These are phyloP conservation scores for Williopsis jadinii DNA, from an alignment of 1,139 yeast genomes.

Conservation along the genomic window DNA sequence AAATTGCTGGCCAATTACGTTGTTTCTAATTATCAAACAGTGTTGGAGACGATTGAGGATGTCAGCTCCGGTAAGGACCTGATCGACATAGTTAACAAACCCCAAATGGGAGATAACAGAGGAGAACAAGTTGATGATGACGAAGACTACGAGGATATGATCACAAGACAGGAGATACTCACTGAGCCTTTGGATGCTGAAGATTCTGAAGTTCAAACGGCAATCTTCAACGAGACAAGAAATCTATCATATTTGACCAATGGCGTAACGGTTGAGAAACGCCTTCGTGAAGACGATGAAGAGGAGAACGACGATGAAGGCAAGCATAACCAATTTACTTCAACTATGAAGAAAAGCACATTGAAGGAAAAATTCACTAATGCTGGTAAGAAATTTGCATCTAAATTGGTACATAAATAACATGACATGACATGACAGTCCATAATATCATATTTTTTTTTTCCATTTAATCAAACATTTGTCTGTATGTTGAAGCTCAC, in stretches of 20 bases:
- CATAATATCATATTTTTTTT: too few species aligned
- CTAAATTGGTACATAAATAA: conserved; percentile 12
- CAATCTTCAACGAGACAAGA: conserved; percentile 6
- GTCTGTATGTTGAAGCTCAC: conserved; percentile 73
- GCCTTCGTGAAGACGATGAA: conserved; percentile 14
- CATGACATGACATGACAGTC: too few species aligned
- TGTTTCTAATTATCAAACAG: conserved; percentile 34
- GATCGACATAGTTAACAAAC: conserved; percentile 16
- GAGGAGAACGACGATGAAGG: conserved; percentile 2
- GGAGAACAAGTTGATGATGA: conserved; percentile 18
- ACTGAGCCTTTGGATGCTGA: conserved; percentile 15
- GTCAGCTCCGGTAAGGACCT: conserved; percentile 27
- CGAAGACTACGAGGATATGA: conserved; percentile 15
- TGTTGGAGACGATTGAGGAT: conserved; percentile 32
- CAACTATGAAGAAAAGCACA: conserved; percentile 13
- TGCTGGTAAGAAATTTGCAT: conserved; percentile 26
- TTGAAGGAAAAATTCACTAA: conserved; percentile 21
- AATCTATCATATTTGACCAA: neutral
- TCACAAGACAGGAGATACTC: conserved; percentile 9
- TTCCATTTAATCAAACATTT: conserved; percentile 16
- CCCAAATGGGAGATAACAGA: conserved; percentile 7
- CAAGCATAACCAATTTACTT: conserved; percentile 1
- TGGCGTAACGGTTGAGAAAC: conserved; percentile 11
- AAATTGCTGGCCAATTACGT: conserved; percentile 43
- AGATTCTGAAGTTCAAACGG: conserved; percentile 8